Evolutionary conservation across 495 filamentous ascomycete species (phyloP), one percentile per base, ranked within the genome.

Genomic region (Pyronema omphalodes): DNA sequence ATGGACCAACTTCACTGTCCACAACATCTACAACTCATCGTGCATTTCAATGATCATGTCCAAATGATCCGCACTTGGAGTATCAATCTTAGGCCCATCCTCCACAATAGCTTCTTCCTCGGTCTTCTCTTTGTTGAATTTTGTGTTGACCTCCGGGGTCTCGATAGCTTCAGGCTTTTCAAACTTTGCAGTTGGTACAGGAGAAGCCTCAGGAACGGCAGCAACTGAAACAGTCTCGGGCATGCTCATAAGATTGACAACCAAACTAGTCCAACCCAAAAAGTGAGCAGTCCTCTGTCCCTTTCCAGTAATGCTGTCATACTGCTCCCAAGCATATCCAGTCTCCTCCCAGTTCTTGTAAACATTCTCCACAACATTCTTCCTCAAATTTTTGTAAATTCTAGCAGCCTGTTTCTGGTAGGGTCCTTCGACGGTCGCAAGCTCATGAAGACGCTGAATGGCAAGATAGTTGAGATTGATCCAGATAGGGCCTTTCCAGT

Each of bases 251-350:
- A 98, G 84, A 73, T 94, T 95, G 39, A 96, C 88, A 58, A 96
- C 89, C 67, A 95, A 71, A 67, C 85, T 93, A 47, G 93, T 98
- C 91, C 91, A 98, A 52, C 91, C 91, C 12, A 89, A 93, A 66
- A 98, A 98, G 71, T 96, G 91, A 70, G 94, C 88, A 18, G 88
- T 96, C 48, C 91, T 77, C 72, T 96, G 93, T 35, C 91, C 91
- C 53, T 76, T 75, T 46, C 91, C 91, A 3, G 83, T 94, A 57
- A 94, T 86, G 0, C 89, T 84, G 67, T 94, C 88, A 69, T 95
- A 98, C 69, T 98, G 91, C 66, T 98, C 91, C 93, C 93, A 98
- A 8, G 93, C 91, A 67, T 95, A 98, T 14, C 89, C 88, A 0
- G 91, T 98, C 57, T 82, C 75, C 65, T 80, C 73, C 91, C 91